Evolutionary conservation across 495 filamentous ascomycete genomes (phyloP).

Genomic region (Aspergillus wentii): DNA sequence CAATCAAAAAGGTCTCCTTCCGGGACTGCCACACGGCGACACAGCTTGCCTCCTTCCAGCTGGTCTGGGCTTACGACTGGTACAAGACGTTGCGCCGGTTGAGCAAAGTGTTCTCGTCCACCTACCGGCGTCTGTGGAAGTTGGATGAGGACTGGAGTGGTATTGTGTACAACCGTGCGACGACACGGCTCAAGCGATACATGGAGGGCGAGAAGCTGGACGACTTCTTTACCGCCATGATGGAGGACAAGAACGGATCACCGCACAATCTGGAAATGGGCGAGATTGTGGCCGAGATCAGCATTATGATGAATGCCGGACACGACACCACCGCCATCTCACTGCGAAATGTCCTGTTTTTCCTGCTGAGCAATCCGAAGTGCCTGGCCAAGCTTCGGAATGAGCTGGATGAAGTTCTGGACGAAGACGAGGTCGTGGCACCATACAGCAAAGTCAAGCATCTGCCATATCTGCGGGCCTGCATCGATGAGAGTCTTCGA

Average conservation of each 20-base stretch:
- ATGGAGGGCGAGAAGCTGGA: slow-evolving; percentile 41
- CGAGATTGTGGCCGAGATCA: slow-evolving; percentile 21
- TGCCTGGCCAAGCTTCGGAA: slow-evolving; percentile 43
- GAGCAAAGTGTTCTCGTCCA: slow-evolving; percentile 13
- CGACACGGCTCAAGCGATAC: slow-evolving; percentile 27
- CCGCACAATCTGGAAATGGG: slow-evolving; percentile 18
- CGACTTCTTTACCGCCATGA: slow-evolving; percentile 46
- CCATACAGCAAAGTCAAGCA: slow-evolving; percentile 32
- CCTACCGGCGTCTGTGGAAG: slow-evolving; percentile 10
- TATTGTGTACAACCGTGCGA: slow-evolving; percentile 30
- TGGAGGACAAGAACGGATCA: slow-evolving; percentile 41
- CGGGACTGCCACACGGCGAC: slow-evolving; percentile 33
- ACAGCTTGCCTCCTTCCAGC: slow-evolving; percentile 19
- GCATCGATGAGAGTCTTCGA: slow-evolving; percentile 37
- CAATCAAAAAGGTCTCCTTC: slow-evolving; percentile 23
- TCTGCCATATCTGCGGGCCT: slow-evolving; percentile 31
- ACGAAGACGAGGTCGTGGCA: slow-evolving; percentile 26
- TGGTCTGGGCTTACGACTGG: slow-evolving; percentile 43
- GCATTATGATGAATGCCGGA: slow-evolving; percentile 45
- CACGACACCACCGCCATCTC: slow-evolving; percentile 49
- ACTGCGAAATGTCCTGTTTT: slow-evolving; percentile 42
- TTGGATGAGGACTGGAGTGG: slow-evolving; percentile 16
- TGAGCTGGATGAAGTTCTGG: slow-evolving; percentile 45
- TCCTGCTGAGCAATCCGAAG: slow-evolving; percentile 46
- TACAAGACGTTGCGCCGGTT: slow-evolving; percentile 17